Evolutionary conservation across 805 yeast species (phyloP), one percentile per base, ranked within the genome.

Genomic region (Suhomyces kilbournensis): DNA sequence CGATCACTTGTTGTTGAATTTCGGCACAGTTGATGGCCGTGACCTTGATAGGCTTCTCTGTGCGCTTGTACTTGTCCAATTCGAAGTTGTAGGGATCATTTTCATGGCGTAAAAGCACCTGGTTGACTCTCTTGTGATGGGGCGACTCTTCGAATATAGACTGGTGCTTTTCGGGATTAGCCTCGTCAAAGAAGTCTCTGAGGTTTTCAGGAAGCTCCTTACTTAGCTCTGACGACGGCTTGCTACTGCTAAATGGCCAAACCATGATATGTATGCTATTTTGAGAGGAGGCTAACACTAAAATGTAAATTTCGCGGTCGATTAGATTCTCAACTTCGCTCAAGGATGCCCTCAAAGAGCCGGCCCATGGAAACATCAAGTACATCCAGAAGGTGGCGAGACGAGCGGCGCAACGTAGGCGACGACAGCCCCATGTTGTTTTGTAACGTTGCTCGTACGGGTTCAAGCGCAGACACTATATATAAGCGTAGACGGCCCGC

Each of bases 401-500:
- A 25, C 5, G 42, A 38, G 23, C 42, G 12, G 7, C 23, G 22
- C 42, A 19, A 38, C 23, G 26, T 43, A 3, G 20, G 20, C 3
- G 48, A 14, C 3, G 40, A 25, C 42, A 38, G 23, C n/a, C 32
- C 42, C 20, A 20, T 9, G 39, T 25, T 45, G 35, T 49, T 32
- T 46, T 53, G 23, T 52, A 53, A 35, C 50, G 51, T 28, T 25
- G 45, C 15, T 54, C 58, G 58, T 9, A 60, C 39, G 1, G 55
- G 49, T 3, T 67, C 71, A 10, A 71, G 40, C 46, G 64, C 65
- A 2, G 64, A 50, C 2, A 71, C 64, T 3, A 82, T 60, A 17
- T 65, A 70, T 3, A 77, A 59, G 44, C 88, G 68, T 23, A 84
- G 66, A 25, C 86, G 68, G 56, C 79, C 81, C 0, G 81, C 80